Base-by-base conservation (phyloP, 768 basidiomycete genomes). In the Punctularia strigosozonata region DNA sequence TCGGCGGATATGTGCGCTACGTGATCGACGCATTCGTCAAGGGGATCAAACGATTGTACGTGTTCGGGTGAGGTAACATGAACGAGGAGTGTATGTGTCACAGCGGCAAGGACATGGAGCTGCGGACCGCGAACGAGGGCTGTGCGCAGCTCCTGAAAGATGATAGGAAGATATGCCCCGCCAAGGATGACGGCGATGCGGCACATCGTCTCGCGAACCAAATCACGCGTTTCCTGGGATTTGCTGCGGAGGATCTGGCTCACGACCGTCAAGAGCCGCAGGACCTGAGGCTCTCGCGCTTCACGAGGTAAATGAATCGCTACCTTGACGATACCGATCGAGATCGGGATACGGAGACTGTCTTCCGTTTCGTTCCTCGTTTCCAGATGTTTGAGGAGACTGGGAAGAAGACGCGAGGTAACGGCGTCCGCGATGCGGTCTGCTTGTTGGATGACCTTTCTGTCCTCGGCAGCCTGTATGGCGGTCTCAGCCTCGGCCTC, bases 61-160 rank as follows among this genome's bases (percentile, higher is more conserved):
- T 73, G 60, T 4, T 79, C 74, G 0, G 67, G 65, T 1, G 75
- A 65, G 0, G 88, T 90, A 32, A 92, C 70, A 40, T 87, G 75
- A n/a, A 78, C 71, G 25, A 98, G 64, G 15, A 98, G 60, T 0
- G 86, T 72, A 49, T 99, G 92, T 0, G 74, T 71, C 2, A 80
- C 78, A 44, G 80, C 84, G 1, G 92, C 91, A 22, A 97, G 67
- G 14, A 98, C 77, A 55, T 99, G 94, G 0, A 97, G 71, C 40
- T 98, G 94, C 1, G 95, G 94, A 5, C 95, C 95, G 15, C 92
- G 84, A 25, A 76, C 51, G 21, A 99, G 73, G 1, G 92, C 88
- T 1, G 67, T 74, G n/a, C 85, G 73, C 36, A 98, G 63, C 54
- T 97, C 91, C 25, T 75, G 76, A 26, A 97, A 59, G 22, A 85